A percentile compares a stretch with the other conserved stretches of the same genome.
These are phyloP conservation scores for Eimeria mitis DNA, from an alignment of 169 alveolate species.

Conservation along the genomic window DNA sequence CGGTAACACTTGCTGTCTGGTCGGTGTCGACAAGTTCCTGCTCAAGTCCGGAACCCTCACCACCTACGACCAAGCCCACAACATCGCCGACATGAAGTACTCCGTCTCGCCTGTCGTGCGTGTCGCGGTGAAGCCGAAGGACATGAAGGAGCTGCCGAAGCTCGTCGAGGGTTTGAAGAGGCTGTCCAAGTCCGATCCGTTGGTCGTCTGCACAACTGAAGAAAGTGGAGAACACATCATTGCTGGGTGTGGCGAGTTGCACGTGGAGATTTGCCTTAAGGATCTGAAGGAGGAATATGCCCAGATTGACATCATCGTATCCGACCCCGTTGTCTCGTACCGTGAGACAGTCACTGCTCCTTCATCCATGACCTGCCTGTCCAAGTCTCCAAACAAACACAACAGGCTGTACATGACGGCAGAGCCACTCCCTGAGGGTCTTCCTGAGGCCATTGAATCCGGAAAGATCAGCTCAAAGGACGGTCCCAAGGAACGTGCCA, in stretches of 20 bases:
- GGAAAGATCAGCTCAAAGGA: constrained; percentile 96
- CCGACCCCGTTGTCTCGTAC: constrained; percentile 99
- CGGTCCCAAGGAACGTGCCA: constrained; percentile 98
- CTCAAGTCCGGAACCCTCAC: constrained; percentile 99
- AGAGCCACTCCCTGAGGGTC: constrained; percentile 98
- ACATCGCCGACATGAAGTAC: constrained; percentile 99
- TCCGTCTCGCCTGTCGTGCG: constrained; percentile 99
- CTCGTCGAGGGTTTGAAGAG: constrained; percentile 99
- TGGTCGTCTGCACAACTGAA: constrained; percentile 98
- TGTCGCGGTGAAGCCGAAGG: constrained; percentile 99
- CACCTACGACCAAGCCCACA: constrained; percentile 97
- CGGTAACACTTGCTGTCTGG: constrained; percentile 99
- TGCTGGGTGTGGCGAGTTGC: constrained; percentile 99
- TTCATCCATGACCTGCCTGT: constrained; percentile 96
- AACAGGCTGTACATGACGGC: constrained; percentile 99
- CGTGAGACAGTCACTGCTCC: constrained; percentile 99
- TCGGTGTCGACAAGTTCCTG: constrained; percentile 99
- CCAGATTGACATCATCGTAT: constrained; percentile 98
- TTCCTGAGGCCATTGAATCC: constrained; percentile 98
- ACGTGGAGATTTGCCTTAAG: constrained; percentile 99
- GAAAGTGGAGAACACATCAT: constrained; percentile 99
- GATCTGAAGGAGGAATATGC: constrained; percentile 99
- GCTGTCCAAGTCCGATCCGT: constrained; percentile 99
- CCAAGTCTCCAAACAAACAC: constrained; percentile 99
- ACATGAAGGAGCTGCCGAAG: constrained; percentile 99